These are phyloP conservation scores for Neoscytalidium dimidiatum DNA, from an alignment of 2,329 filamentous ascomycete species.

Conservation along the genomic window DNA sequence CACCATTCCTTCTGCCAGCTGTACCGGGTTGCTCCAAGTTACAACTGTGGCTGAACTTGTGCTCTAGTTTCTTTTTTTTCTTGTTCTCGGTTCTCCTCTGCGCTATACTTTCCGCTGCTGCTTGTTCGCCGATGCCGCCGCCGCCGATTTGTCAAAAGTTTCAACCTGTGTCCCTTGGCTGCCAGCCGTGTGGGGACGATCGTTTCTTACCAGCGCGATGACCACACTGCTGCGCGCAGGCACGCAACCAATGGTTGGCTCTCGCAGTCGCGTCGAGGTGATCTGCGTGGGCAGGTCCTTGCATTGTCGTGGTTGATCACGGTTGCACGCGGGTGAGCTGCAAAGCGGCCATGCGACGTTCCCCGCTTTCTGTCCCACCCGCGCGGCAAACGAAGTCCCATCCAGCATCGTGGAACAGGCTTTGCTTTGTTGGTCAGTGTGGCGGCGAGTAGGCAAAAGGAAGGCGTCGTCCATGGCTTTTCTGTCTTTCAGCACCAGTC, in stretches of 20 bases:
- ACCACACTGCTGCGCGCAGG: neutral
- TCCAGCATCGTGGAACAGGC: slow-evolving; percentile 6
- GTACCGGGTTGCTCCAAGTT: neutral
- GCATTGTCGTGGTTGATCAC: slow-evolving; percentile 14
- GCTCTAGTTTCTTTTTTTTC: neutral
- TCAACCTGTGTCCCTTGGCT: neutral
- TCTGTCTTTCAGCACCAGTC: neutral
- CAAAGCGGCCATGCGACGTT: slow-evolving; percentile 14
- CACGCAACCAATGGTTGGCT: slow-evolving; percentile 3
- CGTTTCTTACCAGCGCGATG: neutral
- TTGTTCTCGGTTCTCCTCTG: neutral
- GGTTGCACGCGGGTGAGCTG: slow-evolving; percentile 17
- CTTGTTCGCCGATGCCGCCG: neutral
- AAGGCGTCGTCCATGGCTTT: neutral
- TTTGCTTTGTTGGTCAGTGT: neutral
- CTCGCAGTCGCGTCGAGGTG: neutral
- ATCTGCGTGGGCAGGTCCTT: slow-evolving; percentile 15
- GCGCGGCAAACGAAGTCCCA: neutral
- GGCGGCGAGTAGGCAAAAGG: neutral
- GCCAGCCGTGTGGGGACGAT: neutral
- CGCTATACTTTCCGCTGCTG: neutral
- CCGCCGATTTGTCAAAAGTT: slow-evolving; percentile 3
- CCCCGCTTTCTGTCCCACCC: slow-evolving; percentile 16
- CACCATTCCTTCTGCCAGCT: slow-evolving; percentile 1
- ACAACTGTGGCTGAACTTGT: neutral